Evolutionary conservation across 1,139 yeast species (phyloP).

Genomic region (Meyerozyma elateridarum): DNA sequence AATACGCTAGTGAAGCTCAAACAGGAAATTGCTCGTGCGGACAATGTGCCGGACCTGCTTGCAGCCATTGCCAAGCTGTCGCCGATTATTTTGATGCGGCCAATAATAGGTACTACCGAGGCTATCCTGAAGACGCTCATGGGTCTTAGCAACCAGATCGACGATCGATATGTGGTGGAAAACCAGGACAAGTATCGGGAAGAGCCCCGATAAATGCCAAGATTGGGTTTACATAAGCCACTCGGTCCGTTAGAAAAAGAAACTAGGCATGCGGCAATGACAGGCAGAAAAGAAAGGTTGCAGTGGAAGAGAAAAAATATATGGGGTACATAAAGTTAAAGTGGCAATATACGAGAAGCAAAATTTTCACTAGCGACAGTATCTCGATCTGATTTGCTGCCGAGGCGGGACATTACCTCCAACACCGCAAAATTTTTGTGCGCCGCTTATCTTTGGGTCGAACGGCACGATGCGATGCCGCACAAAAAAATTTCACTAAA

Average conservation of each 20-base stretch:
- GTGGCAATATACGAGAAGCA: too few species aligned
- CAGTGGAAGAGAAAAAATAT: background rate
- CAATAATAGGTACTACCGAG: conserved; percentile 90
- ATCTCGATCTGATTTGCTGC: too few species aligned
- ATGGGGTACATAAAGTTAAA: too few species aligned
- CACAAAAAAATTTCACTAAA: conserved; percentile 1
- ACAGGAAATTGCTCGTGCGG: conserved; percentile 55
- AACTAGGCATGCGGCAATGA: too few species aligned
- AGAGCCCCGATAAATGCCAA: too few species aligned
- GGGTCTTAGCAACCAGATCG: conserved; percentile 80
- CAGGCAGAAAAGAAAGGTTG: conserved; percentile 1
- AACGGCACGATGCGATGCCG: conserved; percentile 3
- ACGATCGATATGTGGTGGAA: conserved; percentile 47
- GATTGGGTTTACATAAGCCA: too few species aligned
- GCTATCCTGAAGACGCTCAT: conserved; percentile 77
- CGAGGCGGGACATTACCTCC: too few species aligned
- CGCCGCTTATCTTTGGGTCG: background rate
- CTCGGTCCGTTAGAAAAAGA: too few species aligned
- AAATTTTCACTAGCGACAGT: too few species aligned
- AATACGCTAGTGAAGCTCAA: conserved; percentile 59
- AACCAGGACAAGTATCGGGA: conserved; percentile 26
- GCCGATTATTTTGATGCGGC: conserved; percentile 76
- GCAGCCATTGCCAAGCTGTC: conserved; percentile 68
- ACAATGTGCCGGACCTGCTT: conserved; percentile 64
- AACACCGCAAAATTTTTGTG: background rate